phyloP scores from a whole-genome alignment of 306 rosid genomes.

The Hylodesmum podocarpum region DNA sequence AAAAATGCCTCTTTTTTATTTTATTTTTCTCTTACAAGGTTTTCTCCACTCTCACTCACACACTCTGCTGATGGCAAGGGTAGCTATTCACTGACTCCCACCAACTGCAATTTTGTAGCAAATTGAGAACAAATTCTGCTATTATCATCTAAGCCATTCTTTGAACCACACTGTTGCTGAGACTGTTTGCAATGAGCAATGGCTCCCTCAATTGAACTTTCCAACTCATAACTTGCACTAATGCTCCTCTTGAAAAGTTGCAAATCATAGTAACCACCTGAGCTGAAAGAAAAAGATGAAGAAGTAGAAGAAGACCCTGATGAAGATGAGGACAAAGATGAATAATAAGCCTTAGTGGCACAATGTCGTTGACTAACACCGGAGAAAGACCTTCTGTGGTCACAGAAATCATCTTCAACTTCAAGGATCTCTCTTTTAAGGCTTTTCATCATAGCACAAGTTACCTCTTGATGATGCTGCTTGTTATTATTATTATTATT shows the following conservation, averaged over 20 bases:
- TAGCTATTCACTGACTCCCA: constrained; percentile 38
- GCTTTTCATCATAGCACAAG: constrained; percentile 45
- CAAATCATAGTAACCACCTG: constrained; percentile 56
- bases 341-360: constrained; percentile 34
- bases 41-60: constrained; percentile 16
- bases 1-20: constrained; percentile 1
- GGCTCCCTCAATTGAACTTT: constrained; percentile 84
- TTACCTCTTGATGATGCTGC: constrained; percentile 21
- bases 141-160: constrained; percentile 29
- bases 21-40: constrained; percentile 22
- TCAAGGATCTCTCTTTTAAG: constrained; percentile 50
- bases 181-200: constrained; percentile 93
- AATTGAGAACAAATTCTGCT: constrained; percentile 39
- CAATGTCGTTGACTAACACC: constrained; percentile 70
- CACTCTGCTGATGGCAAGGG: constrained; percentile 26
- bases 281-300: constrained; percentile 79
- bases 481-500: constrained; percentile 30
- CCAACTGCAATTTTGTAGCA: constrained; percentile 40
- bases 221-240: constrained; percentile 71
- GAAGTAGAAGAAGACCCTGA: constrained; percentile 76
- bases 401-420: constrained; percentile 41
- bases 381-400: constrained; percentile 76
- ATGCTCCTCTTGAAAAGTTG: constrained; percentile 68
- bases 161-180: constrained; percentile 44
- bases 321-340: constrained; percentile 62